Evolutionary conservation across 345 rosid species (phyloP).

Genomic region (Bretschneidera sinensis): DNA sequence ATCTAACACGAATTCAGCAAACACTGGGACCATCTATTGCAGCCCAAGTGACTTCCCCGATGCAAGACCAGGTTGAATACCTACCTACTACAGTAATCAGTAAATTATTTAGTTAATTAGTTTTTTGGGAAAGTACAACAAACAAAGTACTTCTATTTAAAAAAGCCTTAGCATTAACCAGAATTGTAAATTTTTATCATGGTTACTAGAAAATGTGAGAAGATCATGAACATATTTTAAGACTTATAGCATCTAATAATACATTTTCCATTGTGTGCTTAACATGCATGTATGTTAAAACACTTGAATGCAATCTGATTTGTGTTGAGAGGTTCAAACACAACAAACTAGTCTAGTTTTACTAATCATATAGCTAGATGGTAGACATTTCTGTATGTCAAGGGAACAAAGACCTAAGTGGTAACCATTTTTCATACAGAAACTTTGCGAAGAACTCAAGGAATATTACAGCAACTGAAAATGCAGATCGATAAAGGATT

Average conservation of each 20-base stretch:
- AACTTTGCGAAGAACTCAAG: slow-evolving; percentile 62
- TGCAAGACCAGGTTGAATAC: slow-evolving; percentile 67
- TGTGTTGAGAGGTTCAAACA: background rate
- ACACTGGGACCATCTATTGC: slow-evolving; percentile 36
- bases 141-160: no score
- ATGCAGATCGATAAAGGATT: slow-evolving; percentile 61
- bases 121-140: background rate
- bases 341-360: slow-evolving; percentile 1
- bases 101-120: background rate
- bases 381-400: slow-evolving; percentile 15
- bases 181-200: no score
- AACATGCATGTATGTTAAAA: no score
- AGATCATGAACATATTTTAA: no score
- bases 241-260: no score
- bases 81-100: slow-evolving; percentile 1
- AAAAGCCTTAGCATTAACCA: no score
- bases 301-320: background rate
- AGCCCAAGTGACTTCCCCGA: slow-evolving; percentile 74
- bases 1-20: slow-evolving; percentile 18
- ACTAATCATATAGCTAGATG: slow-evolving; percentile 3
- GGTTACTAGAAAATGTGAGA: no score
- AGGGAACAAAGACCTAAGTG: slow-evolving; percentile 10
- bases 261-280: background rate
- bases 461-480: slow-evolving; percentile 58
- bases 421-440: slow-evolving; percentile 38